Evolutionary conservation across 164 flowering plant genomes (phyloP).

Genomic region (Magnolia kwangsiensis): DNA sequence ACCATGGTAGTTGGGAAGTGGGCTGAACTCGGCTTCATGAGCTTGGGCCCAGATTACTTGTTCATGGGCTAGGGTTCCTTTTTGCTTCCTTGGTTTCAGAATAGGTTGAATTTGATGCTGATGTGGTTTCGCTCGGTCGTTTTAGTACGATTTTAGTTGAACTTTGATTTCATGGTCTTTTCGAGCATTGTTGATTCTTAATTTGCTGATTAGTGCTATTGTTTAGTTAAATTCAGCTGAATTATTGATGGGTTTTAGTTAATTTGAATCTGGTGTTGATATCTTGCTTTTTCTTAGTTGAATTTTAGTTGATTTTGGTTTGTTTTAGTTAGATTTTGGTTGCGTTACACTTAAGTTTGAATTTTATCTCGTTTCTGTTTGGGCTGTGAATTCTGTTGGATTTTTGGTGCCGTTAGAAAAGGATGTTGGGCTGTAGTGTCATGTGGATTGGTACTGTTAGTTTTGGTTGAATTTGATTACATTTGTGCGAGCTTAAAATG

Average conservation of each 20-base stretch:
- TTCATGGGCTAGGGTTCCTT: neutral
- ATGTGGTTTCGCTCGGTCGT: neutral
- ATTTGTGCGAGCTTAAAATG: no score
- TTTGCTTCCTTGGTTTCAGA: neutral
- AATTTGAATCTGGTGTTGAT: neutral
- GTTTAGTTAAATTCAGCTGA: neutral
- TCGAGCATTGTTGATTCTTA: neutral
- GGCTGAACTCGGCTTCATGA: no score
- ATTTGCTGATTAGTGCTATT: neutral
- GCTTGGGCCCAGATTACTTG: neutral
- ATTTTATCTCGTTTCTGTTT: neutral
- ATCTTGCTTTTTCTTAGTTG: neutral
- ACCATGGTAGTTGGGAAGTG: no score
- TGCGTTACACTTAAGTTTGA: neutral
- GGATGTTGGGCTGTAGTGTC: no score
- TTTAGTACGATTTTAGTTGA: neutral
- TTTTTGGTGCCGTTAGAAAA: no score
- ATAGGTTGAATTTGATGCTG: neutral
- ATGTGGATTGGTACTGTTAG: no score
- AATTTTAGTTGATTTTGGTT: neutral
- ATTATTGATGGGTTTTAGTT: neutral
- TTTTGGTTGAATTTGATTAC: no score
- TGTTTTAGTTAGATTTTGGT: neutral
- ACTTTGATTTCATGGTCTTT: neutral
- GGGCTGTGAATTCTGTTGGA: neutral